These are phyloP conservation scores for Termitomyces titanicus DNA, from an alignment of 768 basidiomycete species.

Conservation along the genomic window DNA sequence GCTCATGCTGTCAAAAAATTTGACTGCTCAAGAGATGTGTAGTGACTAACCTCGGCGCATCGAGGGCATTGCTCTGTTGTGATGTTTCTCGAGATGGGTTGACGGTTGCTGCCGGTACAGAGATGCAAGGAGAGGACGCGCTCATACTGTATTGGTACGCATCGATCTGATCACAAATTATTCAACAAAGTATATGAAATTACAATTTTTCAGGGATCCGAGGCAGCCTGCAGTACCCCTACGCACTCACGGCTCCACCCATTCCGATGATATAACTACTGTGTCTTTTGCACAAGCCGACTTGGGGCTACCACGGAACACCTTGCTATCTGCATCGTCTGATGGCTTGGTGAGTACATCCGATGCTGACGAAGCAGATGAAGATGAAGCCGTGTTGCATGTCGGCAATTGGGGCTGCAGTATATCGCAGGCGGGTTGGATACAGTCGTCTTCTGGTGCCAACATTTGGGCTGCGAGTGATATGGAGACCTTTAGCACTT, in stretches of 20 bases:
- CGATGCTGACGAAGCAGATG: conserved; percentile 71
- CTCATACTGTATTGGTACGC: conserved; percentile 78
- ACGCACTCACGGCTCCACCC: conserved; percentile 78
- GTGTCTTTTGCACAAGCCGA: conserved; percentile 48
- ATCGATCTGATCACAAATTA: not conserved
- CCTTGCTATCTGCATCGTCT: conserved; percentile 76
- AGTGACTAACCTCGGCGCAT: conserved; percentile 49
- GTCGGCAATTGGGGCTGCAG: conserved; percentile 89
- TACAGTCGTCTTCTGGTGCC: conserved; percentile 28
- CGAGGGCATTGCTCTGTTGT: conserved; percentile 53
- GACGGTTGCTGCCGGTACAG: conserved; percentile 80
- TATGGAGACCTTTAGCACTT: conserved; percentile 91
- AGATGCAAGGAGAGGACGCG: conserved; percentile 77
- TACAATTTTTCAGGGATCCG: conserved; percentile 61
- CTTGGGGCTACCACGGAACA: conserved; percentile 18
- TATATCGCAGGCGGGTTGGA: conserved; percentile 75
- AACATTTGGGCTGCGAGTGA: conserved; percentile 84
- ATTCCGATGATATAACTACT: conserved; percentile 90
- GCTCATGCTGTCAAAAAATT: conserved; percentile 15
- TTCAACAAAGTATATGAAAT: not conserved
- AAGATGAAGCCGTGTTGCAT: conserved; percentile 79
- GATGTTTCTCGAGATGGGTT: conserved; percentile 69
- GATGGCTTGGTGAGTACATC: conserved; percentile 81
- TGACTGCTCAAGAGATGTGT: conserved; percentile 34
- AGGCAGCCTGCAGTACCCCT: conserved; percentile 69